Evolutionary conservation across 441 rosid genomes (phyloP), one percentile per base, ranked within the genome.

Genomic region (Adansonia gregorii): DNA sequence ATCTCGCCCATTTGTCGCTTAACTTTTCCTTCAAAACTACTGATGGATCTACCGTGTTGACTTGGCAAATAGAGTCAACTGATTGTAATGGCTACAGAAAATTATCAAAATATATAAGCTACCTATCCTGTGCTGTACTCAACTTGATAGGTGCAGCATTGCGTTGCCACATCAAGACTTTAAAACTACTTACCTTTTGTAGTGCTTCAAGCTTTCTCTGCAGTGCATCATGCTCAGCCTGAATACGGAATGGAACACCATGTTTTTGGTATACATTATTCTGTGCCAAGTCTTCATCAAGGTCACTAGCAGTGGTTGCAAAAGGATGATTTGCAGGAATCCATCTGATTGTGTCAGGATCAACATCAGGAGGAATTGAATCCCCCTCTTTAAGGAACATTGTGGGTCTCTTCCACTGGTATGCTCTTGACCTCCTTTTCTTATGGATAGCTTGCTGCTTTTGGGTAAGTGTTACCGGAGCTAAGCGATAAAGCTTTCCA

Each of bases 281-380:
- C 79, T 96, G 97, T n/a, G 98, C 98, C 87, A 94, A 84, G 85
- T 85, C 93, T 80, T 96, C 98, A 78, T 90, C 97, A 31, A 93
- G 89, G 74, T 94, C 98, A 71, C 87, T 90, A 43, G 87, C 88
- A 12, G 94, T 94, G 49, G 98, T 93, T 54, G 99, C 97, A 85
- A 96, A 96, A 27, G 99, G 99, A 81, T 96, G 99, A 83, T 96
- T 96, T 3, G 94, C 88, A 14, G 98, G 99, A 83, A 96, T 96
- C 98, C 98, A 96, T 84, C 99, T 87, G 77, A 96, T 79, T 0
- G 96, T 89, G 51, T 94, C 98, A 1, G 97, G 97, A 76, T 94
- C 98, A 58, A 93, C 91, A 81, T 96, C 97, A 71, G 93, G 88
- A 46, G 99, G 98, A 78, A 94, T 68, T 0, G 88, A 81, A 79